Evolutionary conservation across 176 grass and related monocot species (phyloP), one percentile per base, ranked within the genome.

Genomic region (Paspalum notatum): DNA sequence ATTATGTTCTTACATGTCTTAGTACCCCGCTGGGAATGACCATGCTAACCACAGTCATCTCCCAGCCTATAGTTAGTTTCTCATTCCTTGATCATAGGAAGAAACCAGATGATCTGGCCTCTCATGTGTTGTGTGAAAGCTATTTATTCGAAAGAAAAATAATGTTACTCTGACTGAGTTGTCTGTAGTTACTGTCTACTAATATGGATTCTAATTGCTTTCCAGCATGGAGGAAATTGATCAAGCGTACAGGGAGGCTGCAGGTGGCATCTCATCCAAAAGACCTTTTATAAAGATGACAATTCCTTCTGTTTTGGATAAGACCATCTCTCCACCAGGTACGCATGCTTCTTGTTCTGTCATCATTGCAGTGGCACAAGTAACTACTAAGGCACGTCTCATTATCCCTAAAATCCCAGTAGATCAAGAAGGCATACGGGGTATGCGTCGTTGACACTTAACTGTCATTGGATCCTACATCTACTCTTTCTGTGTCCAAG

Each of bases 271-370:
- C 86, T 85, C 90, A 66, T 98, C 96, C 70, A 95, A 80, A 82
- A 98, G 96, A 80, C 96, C 96, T 85, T 44, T 98, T 66, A 98
- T 98, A 76, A 92, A 98, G 81, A 95, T 98, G 96, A 98, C 92
- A 14, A 95, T 98, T 85, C 96, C 92, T 87, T 98, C 96, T 71
- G 91, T 93, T 44, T 83, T 98, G 81, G 96, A 98, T 89, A 91
- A 84, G 75, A 95, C 92, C 64, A 98, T 98, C 74, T 98, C 96
- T 48, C 96, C 96, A 41, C 84, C 92, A 72, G 96, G 96, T 93
- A 93, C 50, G 62, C 43, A 40, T 32, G 12, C 50, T 77, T 81
- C 62, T 77, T 72, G 9, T 32, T 74, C 55, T 44, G 32, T 59
- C 21, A 17, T 54, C 40, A 53, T 51, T 46, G 15, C 22, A 63